phyloP scores from a whole-genome alignment of 2,329 filamentous ascomycete species.

The Ophiocordyceps australis region DNA sequence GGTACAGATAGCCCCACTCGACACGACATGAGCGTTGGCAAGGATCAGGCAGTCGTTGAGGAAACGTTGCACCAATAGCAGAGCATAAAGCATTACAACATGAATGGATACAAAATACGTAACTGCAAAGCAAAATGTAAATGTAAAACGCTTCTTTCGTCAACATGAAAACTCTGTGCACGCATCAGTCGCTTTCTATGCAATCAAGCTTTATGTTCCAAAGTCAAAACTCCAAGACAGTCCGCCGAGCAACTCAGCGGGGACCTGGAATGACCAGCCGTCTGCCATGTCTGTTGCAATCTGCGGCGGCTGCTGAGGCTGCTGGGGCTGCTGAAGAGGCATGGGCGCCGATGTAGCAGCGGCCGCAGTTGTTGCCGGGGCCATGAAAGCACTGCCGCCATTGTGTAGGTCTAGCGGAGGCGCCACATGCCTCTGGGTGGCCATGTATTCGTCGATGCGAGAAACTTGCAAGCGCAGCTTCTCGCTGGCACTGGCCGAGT shows the following conservation, averaged over 20 bases:
- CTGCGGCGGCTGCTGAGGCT: neutral
- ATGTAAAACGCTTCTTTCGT: too few relatives aligned
- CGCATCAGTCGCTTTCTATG: neutral
- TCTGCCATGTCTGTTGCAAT: constrained; percentile 1
- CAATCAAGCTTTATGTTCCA: neutral
- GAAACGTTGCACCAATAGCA: too few relatives aligned
- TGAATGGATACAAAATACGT: too few relatives aligned
- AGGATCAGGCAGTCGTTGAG: too few relatives aligned
- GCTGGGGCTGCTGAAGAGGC: neutral
- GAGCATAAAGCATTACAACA: too few relatives aligned
- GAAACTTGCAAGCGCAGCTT: constrained; percentile 7
- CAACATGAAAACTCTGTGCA: too few relatives aligned
- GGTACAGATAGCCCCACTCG: too few relatives aligned
- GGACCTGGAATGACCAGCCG: constrained; percentile 21
- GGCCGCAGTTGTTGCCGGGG: neutral
- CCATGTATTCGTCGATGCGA: constrained; percentile 9
- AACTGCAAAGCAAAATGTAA: too few relatives aligned
- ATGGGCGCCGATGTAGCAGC: neutral
- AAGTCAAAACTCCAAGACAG: constrained; percentile 6
- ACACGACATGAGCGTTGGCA: too few relatives aligned
- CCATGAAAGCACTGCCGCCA: neutral
- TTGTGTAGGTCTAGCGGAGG: neutral
- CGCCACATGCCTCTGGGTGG: constrained; percentile 2
- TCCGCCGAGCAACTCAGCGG: constrained; percentile 24
- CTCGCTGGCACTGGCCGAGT: constrained; percentile 6